These are phyloP conservation scores for Dactylorhiza incarnata DNA, from an alignment of 106 monocot genomes.

Conservation along the genomic window DNA sequence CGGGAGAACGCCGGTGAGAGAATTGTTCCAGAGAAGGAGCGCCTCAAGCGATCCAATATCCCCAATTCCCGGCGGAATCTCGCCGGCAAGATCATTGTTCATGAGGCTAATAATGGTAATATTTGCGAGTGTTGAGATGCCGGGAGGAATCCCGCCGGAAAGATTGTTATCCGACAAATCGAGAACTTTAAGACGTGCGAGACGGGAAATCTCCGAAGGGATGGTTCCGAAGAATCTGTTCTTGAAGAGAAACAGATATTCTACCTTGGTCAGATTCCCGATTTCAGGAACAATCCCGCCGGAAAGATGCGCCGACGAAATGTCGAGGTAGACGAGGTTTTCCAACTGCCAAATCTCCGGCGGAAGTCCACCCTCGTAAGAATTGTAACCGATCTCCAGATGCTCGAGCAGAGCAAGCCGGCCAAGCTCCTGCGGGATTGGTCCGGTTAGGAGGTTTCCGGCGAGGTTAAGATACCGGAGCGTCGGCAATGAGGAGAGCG, in stretches of 20 bases:
- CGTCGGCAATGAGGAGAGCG: conserved; percentile 16
- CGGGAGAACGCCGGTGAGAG: conserved; percentile 66
- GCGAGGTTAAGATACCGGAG: conserved; percentile 65
- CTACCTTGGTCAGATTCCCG: conserved; percentile 37
- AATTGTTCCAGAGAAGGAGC: conserved; percentile 90
- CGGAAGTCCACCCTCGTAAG: conserved; percentile 44
- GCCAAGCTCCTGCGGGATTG: conserved; percentile 42
- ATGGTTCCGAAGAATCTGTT: conserved; percentile 54
- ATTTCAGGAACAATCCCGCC: conserved; percentile 40
- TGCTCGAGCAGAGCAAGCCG: conserved; percentile 38
- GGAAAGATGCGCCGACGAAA: conserved; percentile 62
- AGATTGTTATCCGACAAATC: conserved; percentile 80
- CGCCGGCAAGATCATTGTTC: conserved; percentile 73
- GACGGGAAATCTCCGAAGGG: conserved; percentile 28
- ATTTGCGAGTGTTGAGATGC: conserved; percentile 30
- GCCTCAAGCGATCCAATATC: conserved; percentile 45
- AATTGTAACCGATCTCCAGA: conserved; percentile 80
- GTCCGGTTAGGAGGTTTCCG: conserved; percentile 59
- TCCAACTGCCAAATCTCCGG: conserved; percentile 33
- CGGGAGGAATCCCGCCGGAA: conserved; percentile 45
- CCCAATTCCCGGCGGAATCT: conserved; percentile 54
- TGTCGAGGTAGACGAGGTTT: conserved; percentile 55
- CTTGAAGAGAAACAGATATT: conserved; percentile 70
- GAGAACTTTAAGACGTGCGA: conserved; percentile 34
- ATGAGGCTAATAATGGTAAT: conserved; percentile 76